Base-by-base conservation (phyloP, 2,329 filamentous ascomycete species). In the Apiospora kogelbergensis region DNA sequence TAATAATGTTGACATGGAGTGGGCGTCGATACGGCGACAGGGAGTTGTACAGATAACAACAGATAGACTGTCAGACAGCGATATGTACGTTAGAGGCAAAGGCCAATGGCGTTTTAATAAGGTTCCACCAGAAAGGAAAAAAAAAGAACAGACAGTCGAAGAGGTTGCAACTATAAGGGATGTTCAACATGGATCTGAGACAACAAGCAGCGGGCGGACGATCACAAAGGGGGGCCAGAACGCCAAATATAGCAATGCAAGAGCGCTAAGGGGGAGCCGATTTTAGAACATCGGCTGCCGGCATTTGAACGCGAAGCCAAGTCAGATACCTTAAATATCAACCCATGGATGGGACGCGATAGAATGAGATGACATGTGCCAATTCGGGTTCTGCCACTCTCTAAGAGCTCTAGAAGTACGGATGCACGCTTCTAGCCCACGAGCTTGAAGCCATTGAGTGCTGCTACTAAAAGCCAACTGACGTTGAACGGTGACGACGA, bases 181-280 rank as follows among this genome's bases (percentile, higher is more conserved):
- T 60, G 53, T 60, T 60, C 53, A 37, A 60, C 53, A 60, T 60
- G 53, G 53, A 60, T 60, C 53, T 60, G 53, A 60, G 53, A 60
- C 53, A 60, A 26, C 30, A 60, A 26, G 48, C 26, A n/a, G 48
- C 48, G 20, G 53, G 53, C 15, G 30, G 53, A 30, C 53, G 53
- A 37, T 33, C 53, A 60, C 53, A 37, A 60, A 60, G 53, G 53
- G 46, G 53, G 53, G 53, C 26, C 26, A 33, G 37, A 37, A 60
- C 30, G 53, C 53, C 53, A 37, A 60, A 60, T 37, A 37, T 60
- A 60, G 53, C 53, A 37, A 60, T 60, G 53, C 1, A 17, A 33
- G 53, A 60, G 30, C 53, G 30, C 53, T 60, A 60, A 13, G 53
- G 26, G n/a, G 53, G 53, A 20, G n/a, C 53, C 53, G 30, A 37